phyloP scores from a whole-genome alignment of 139 green algal genomes.

The Coelastrella sp. region DNA sequence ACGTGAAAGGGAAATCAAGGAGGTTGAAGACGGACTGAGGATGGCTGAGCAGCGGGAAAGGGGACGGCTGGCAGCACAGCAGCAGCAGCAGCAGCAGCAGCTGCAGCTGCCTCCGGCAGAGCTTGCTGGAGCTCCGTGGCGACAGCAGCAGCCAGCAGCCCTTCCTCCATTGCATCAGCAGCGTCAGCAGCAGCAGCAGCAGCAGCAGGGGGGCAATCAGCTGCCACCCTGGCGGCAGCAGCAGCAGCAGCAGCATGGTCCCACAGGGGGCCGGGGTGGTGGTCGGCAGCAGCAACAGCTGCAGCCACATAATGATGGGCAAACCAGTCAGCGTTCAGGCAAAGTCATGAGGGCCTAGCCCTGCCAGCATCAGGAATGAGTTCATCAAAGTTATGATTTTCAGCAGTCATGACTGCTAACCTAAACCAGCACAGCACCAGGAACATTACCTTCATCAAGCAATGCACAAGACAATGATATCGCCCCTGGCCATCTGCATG shows the following conservation, averaged over 20 bases:
- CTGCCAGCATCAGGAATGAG: too few species aligned
- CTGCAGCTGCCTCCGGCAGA: background rate
- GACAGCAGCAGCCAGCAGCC: constrained; percentile 19
- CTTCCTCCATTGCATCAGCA: constrained; percentile 1
- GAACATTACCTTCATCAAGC: too few species aligned
- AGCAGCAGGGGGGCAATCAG: background rate
- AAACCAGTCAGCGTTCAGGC: background rate
- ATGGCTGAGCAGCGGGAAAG: background rate
- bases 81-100: background rate
- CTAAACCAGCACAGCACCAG: too few species aligned
- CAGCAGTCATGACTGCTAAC: too few species aligned
- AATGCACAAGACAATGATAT: too few species aligned
- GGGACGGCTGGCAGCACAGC: too few species aligned
- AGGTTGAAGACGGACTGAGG: background rate
- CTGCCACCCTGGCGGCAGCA: background rate
- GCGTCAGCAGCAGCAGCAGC: background rate
- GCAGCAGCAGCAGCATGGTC: background rate
- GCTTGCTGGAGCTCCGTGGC: background rate
- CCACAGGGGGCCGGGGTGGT: background rate
- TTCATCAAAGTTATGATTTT: too few species aligned
- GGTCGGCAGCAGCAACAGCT: background rate
- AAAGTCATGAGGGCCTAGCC: background rate
- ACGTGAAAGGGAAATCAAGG: background rate
- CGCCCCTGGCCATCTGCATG: too few species aligned
- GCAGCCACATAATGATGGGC: background rate